Base-by-base conservation (phyloP, 441 rosid genomes). In the Breynia disticha region DNA sequence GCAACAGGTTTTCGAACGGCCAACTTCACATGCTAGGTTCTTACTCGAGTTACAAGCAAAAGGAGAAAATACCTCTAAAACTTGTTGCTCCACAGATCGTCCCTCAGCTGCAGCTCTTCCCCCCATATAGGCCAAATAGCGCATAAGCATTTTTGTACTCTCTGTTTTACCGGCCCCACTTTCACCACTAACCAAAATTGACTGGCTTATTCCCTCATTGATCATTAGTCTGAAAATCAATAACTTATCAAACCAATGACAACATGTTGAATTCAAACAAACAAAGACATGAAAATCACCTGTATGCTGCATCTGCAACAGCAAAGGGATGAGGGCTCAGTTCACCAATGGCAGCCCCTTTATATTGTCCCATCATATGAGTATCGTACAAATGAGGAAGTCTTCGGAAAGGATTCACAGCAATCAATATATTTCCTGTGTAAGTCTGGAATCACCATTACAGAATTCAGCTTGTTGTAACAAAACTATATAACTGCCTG, bases 151-250 rank as follows among this genome's bases (percentile, higher is more conserved):
- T 59, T 84, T 84, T 54, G 89, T 84, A 14, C 81, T 84, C 68
- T 85, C 85, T 16, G 94, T 85, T 70, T 82, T 85, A 52, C 89
- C 87, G 47, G 94, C 89, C 22, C 94, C 87, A 16, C 94, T 85
- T 64, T 85, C 89, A 19, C 89, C 94, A 59, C 89, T 85, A 11
- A 85, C 87, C 66, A 85, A 67, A 57, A 85, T 85, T 18, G 94
- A 79, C 54, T 85, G 80, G 65, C 89, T 82, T 59, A 54, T 63
- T 20, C 67, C 67, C 59, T 82, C 86, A 28, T 79, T 73, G 47
- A 75, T 81, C 83, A 79, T 80, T 58, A 83, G 79, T 80, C 89
- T 82, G 69, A 17, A 39, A 39, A 24, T 24, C 32, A 24, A 2
- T 7, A 24, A 7, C n/a, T n/a, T 24, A 24, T 24, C 7, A 24